phyloP scores from a whole-genome alignment of 164 flowering plant genomes.

The Aristolochia californica region DNA sequence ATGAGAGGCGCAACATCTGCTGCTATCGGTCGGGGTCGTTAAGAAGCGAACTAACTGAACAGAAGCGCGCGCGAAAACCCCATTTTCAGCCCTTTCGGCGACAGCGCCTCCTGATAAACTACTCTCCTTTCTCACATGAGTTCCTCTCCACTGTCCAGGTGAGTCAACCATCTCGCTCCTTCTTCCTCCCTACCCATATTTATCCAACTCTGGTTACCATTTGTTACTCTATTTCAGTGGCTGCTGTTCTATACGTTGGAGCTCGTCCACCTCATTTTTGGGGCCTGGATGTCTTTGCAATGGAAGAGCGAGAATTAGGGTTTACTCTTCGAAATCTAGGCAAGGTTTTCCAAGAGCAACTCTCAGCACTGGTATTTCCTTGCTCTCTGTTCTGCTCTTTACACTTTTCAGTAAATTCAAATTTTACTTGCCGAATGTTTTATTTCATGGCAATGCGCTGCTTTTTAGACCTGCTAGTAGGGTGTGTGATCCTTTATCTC shows the following conservation, averaged over 20 bases:
- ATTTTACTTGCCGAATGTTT: not conserved
- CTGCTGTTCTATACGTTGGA: slow-evolving; percentile 31
- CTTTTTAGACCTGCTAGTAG: too few relatives aligned
- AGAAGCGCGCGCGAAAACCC: not conserved
- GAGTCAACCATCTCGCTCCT: not conserved
- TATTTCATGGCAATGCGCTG: too few relatives aligned
- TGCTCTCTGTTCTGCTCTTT: not conserved
- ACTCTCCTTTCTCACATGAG: not conserved
- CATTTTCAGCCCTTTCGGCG: too few relatives aligned
- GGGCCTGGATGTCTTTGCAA: slow-evolving; percentile 18
- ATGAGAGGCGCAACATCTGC: too few relatives aligned
- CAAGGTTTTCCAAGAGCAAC: slow-evolving; percentile 19
- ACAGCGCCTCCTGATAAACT: too few relatives aligned
- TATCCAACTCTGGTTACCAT: not conserved
- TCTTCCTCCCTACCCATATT: not conserved
- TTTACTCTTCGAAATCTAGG: slow-evolving; percentile 7
- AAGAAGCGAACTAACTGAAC: too few relatives aligned
- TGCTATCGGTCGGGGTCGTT: too few relatives aligned
- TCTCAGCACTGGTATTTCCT: slow-evolving; percentile 21
- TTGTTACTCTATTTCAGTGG: slow-evolving; percentile 14
- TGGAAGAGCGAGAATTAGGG: slow-evolving; percentile 1
- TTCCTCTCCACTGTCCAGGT: slow-evolving; percentile 7
- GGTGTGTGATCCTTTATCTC: too few relatives aligned
- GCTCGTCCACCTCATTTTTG: slow-evolving; percentile 25
- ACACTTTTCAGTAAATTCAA: not conserved